Base-by-base conservation (phyloP, 176 grass and related monocot species). In the Typha latifolia region DNA sequence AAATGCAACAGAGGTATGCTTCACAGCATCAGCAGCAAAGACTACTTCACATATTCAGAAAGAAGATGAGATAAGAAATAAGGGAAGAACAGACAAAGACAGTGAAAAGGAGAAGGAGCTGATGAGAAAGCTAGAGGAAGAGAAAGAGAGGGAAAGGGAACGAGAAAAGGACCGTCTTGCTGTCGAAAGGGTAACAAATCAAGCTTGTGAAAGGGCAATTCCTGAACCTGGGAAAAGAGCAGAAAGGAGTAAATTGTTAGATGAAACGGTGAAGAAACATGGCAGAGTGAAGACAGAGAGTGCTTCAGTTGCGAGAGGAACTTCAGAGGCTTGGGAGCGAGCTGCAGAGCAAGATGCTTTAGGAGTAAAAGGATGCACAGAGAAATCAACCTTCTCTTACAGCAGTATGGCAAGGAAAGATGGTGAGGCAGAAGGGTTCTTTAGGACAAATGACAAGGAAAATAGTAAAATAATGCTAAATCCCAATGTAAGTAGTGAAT, bases 131-230 rank as follows among this genome's bases (percentile, higher is more conserved):
- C 32, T 65, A 65, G 63, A 24, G 11, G 56, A 65, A 65, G 63
- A 65, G 14, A 65, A 20, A 18, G 63, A 65, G 63, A 65, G 63
- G 12, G 63, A 65, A 29, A 65, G 26, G 32, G 63, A 65, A 37
- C 34, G 63, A 65, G 29, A 43, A 37, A 65, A 65, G 32, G 63
- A 65, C 31, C 29, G 16, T 16, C 13, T 65, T 64, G 84, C 66
- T 57, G 75, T 78, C 3, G 71, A 78, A 62, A 82, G 71, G 61
- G 79, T 62, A 47, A 47, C 71, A 18, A 37, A 73, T 67, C 79
- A 82, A 84, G 75, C 75, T 84, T 66, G 76, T 67, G 77, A 85
- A 61, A 85, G 84, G 61, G 72, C 82, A 34, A 68, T 69, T 52
- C 62, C 72, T 62, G 79, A 78, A 49, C 81, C 80, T 47, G 78